phyloP scores from a whole-genome alignment of 805 yeast genomes.

The Pachysolen tannophilus region DNA sequence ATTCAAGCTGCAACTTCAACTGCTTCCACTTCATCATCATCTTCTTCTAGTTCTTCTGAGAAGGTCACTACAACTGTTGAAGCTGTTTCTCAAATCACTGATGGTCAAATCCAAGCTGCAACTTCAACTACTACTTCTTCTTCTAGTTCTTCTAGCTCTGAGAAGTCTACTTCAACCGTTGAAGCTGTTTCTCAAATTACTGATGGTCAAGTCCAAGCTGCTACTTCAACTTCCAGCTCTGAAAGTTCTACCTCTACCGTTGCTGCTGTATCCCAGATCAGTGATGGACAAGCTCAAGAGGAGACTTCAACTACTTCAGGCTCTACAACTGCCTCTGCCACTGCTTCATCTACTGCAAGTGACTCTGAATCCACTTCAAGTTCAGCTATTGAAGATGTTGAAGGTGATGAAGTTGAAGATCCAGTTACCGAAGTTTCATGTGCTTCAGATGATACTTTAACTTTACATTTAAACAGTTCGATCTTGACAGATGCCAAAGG shows the following conservation, averaged over 20 bases:
- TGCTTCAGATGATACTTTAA: slow-evolving; percentile 35
- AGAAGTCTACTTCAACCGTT: slow-evolving; percentile 32
- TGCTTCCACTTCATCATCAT: slow-evolving; percentile 21
- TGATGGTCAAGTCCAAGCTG: slow-evolving; percentile 38
- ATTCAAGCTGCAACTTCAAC: slow-evolving; percentile 30
- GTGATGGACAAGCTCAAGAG: slow-evolving; percentile 42
- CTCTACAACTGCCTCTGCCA: slow-evolving; percentile 2
- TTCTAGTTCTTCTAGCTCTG: slow-evolving; percentile 39
- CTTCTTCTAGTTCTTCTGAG: slow-evolving; percentile 26
- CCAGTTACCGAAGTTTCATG: slow-evolving; percentile 4
- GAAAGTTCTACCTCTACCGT: slow-evolving; percentile 23
- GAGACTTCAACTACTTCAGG: not conserved
- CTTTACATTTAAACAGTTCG: slow-evolving; percentile 43
- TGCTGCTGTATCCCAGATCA: slow-evolving; percentile 35
- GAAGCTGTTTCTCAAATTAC: slow-evolving; percentile 31
- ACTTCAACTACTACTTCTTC: slow-evolving; percentile 19
- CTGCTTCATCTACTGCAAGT: not conserved
- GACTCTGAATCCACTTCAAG: slow-evolving; percentile 1
- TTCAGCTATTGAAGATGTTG: slow-evolving; percentile 5
- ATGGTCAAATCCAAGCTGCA: slow-evolving; percentile 39
- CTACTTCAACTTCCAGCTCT: too few relatives aligned
- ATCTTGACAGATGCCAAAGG: slow-evolving; percentile 51
- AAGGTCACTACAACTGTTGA: too few relatives aligned
- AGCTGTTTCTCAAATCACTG: slow-evolving; percentile 48
- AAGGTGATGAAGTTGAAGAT: slow-evolving; percentile 2